Percentiles rank a stretch among this genome's conserved stretches.
These are phyloP conservation scores for Xerocomus amazonicus DNA, from an alignment of 1,284 basidiomycete species.

Conservation along the genomic window DNA sequence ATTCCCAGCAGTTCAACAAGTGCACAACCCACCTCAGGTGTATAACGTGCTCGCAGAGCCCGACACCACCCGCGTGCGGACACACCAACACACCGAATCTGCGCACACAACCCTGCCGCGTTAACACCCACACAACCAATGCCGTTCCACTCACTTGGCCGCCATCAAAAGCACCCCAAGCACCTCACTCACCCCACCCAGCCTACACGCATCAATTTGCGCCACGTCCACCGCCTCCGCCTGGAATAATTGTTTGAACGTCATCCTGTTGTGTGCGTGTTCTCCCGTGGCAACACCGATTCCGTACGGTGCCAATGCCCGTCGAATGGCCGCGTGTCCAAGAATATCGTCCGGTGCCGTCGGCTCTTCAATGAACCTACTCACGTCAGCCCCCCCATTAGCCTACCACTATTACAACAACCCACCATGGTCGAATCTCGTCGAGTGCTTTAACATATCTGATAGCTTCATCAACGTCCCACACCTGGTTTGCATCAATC, in stretches of 20 bases:
- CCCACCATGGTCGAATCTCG: slow-evolving; percentile 82
- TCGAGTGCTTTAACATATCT: slow-evolving; percentile 80
- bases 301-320: slow-evolving; percentile 71
- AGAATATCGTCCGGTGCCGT: slow-evolving; percentile 90
- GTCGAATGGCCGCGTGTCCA: slow-evolving; percentile 78
- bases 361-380: slow-evolving; percentile 91
- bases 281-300: slow-evolving; percentile 95
- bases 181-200: slow-evolving; percentile 90
- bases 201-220: slow-evolving; percentile 91
- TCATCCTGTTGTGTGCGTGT: slow-evolving; percentile 91
- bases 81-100: slow-evolving; percentile 87
- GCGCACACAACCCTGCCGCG: neutral
- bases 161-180: slow-evolving; percentile 88
- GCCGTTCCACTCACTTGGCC: slow-evolving; percentile 59
- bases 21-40: slow-evolving; percentile 59
- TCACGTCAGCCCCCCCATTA: neutral
- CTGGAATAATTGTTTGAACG: slow-evolving; percentile 93
- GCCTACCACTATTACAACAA: neutral
- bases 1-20: slow-evolving; percentile 8
- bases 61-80: slow-evolving; percentile 92
- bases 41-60: slow-evolving; percentile 91
- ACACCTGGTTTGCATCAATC: slow-evolving; percentile 96
- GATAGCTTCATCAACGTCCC: slow-evolving; percentile 83
- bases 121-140: neutral
- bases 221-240: slow-evolving; percentile 83